Base-by-base conservation (phyloP, 2,329 filamentous ascomycete genomes). In the Penicillium sp. region DNA sequence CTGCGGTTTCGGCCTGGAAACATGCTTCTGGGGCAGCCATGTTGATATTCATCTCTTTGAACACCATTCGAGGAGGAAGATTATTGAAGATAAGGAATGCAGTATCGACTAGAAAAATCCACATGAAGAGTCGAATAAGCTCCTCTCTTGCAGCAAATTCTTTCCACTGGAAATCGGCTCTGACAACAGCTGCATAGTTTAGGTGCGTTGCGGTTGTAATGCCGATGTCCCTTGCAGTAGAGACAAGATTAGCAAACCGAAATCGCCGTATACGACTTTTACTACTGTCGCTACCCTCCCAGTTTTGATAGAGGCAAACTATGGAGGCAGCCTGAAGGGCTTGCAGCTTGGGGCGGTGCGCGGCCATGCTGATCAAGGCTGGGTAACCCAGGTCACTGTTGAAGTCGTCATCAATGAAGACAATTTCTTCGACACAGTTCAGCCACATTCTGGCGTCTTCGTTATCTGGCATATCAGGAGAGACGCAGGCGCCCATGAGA, bases 31-130 rank as follows among this genome's bases (percentile, higher is more conserved):
- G 66, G 11, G 59, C 62, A 9, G 70, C 70, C 60, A 72, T 61
- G 40, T 70, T 63, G 60, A 74, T 72, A 28, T 64, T 71, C 70
- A 75, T 71, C 53, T 76, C 74, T 47, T 71, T 71, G 37, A 75
- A 69, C 0, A 73, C 69, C 67, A 76, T 71, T 11, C 74, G 64
- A n/a, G 73, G 73, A 1, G 74, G 74, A 0, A 72, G 53, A 33
- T 77, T 77, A 61, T 76, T 75, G 60, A 76, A 76, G 11, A 75
- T 75, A 24, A 74, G 68, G 48, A 76, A 77, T 0, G 71, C 71
- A 0, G 73, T 71, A 47, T 77, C 74, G 11, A 77, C 55, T 4
- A 76, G 55, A 23, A 74, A 74, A 5, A 74, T 66, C 65, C 67
- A 76, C 2, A 67, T 58, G 28, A 75, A 68, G 1, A 59, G n/a